These are phyloP conservation scores for Penicillium sp. DNA, from an alignment of 2,329 filamentous ascomycete species.

Conservation along the genomic window DNA sequence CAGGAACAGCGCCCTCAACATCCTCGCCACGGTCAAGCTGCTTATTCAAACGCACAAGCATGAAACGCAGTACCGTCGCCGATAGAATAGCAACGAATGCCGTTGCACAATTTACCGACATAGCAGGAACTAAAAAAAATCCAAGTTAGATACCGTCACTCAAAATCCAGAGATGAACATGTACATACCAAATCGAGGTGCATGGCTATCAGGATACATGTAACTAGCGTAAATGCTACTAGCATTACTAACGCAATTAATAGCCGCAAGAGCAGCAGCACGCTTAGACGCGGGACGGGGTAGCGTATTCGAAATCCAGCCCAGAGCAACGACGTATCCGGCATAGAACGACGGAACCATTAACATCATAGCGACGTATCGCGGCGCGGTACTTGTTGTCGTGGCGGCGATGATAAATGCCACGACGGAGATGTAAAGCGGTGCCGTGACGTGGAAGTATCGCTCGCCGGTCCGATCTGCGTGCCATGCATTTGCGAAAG, in stretches of 20 bases:
- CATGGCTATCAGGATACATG: constrained; percentile 59
- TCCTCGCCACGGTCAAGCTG: constrained; percentile 66
- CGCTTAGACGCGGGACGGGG: constrained; percentile 75
- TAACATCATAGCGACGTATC: constrained; percentile 72
- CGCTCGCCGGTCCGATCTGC: constrained; percentile 71
- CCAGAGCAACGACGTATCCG: constrained; percentile 66
- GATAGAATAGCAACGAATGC: constrained; percentile 64
- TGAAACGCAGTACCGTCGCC: constrained; percentile 63
- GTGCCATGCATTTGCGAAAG: constrained; percentile 68
- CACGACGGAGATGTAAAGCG: constrained; percentile 61
- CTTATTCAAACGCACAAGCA: constrained; percentile 67
- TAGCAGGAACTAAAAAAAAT: constrained; percentile 53
- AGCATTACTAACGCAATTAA: constrained; percentile 72
- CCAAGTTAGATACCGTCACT: neutral
- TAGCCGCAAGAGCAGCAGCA: constrained; percentile 70
- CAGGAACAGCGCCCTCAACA: constrained; percentile 57
- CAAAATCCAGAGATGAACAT: constrained; percentile 37
- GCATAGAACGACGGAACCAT: constrained; percentile 68
- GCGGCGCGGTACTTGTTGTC: constrained; percentile 60
- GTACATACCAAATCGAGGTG: constrained; percentile 40
- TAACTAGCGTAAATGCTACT: constrained; percentile 70
- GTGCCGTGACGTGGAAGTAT: constrained; percentile 66
- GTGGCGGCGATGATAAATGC: constrained; percentile 69
- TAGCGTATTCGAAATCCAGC: constrained; percentile 76
- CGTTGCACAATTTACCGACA: constrained; percentile 68